Conservation (phyloP, 768 basidiomycete species). For the Agrocybe chaxingu region DNA sequence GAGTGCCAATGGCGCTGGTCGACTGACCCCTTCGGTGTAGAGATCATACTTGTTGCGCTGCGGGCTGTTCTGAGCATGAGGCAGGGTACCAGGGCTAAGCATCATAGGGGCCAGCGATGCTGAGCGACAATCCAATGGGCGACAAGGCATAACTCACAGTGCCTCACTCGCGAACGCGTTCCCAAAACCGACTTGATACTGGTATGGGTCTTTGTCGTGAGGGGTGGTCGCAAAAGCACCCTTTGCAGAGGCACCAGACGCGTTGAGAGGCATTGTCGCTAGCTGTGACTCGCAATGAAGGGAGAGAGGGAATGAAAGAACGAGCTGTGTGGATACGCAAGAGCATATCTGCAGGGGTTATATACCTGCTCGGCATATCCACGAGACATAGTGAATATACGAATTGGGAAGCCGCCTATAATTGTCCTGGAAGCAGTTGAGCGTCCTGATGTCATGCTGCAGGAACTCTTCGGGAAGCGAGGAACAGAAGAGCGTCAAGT, state of each 20-base stretch:
- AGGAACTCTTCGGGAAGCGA: no score
- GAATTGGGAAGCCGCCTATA: no score
- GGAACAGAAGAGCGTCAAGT: no score
- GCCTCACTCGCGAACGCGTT: conserved; percentile 56
- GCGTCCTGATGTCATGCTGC: no score
- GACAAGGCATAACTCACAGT: conserved; percentile 33
- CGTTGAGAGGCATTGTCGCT: conserved; percentile 20
- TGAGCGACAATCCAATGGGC: neutral
- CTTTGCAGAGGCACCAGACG: conserved; percentile 37
- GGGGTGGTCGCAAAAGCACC: conserved; percentile 33
- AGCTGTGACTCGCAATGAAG: neutral
- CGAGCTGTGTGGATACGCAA: neutral
- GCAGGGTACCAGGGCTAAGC: conserved; percentile 51
- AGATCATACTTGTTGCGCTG: conserved; percentile 63
- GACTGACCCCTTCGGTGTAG: conserved; percentile 54
- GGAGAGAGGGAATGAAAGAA: neutral
- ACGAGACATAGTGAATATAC: no score
- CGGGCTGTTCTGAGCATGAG: conserved; percentile 56
- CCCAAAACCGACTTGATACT: conserved; percentile 57
- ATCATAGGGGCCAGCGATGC: neutral
- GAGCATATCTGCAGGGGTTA: no score
- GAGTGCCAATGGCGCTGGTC: neutral
- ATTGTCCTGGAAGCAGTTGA: no score
- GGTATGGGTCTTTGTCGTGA: conserved; percentile 47
- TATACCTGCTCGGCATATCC: no score